Base-by-base conservation (phyloP, 352 stramenopile genomes). In the Thraustochytrium sp. region DNA sequence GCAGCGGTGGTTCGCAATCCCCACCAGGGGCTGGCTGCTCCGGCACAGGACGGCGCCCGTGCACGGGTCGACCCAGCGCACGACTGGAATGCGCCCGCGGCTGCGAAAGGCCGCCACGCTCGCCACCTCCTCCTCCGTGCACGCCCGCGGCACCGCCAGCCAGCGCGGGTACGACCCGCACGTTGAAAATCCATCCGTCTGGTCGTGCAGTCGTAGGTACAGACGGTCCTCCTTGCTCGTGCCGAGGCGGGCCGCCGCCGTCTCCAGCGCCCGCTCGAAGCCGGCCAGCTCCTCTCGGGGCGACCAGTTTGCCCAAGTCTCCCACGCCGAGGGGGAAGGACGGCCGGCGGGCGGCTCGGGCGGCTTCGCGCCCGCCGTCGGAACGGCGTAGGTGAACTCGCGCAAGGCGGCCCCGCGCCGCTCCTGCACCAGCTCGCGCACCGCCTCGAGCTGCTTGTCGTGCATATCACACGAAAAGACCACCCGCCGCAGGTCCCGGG, bases 21-120 rank as follows among this genome's bases (percentile, higher is more conserved):
- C 96, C 0, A 96, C 95, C 86, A 98, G 97, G 0, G 96, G 96
- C 85, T 98, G 95, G 38, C 93, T 94, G 48, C 89, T 96, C 26
- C 96, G 90, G 87, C 93, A 98, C 56, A 99, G 89, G 38, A 91
- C 91, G 0, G 93, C 93, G 49, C 94, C 94, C n/a, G 95, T 96
- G 38, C 87, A 85, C 49, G 91, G 91, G 85, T 95, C 92, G 9
- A 95, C 89, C 94, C 94, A 99, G 0, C 93, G 94, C n/a, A 98
- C 86, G 8, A 95, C 91, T 0, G 95, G 94, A 1, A 98, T 87
- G 1, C 96, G 93, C 29, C 93, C 93, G 46, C 93, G 94, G 31
- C 90, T 94, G 23, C 96, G 93, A 87, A 98, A 98, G 11, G 96
- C 93, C 5, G 91, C 91, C 16, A 96, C 91, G 0, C 89, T 89